Conservation (phyloP, 129 eudicot species). For the Chrysanthemum makinoi region DNA sequence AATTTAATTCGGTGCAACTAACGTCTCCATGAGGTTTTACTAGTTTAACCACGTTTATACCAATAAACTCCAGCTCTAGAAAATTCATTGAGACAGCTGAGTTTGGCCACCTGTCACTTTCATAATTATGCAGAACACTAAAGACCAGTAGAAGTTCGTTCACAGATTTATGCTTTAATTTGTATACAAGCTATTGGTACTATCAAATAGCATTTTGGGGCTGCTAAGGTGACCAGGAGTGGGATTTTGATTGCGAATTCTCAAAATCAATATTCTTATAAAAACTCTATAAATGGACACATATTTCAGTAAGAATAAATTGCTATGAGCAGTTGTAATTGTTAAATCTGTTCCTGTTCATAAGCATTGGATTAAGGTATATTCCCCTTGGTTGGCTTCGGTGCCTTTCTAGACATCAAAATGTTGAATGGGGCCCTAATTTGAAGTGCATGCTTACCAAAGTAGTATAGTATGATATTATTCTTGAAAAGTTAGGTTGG, state of each 20-base stretch:
- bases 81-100: neutral
- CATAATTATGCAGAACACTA: conserved; percentile 8
- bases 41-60: neutral
- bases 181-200: neutral
- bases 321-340: neutral
- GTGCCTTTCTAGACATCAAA: neutral
- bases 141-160: neutral
- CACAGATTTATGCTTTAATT: neutral
- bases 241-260: neutral
- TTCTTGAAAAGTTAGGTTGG: neutral
- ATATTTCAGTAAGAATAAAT: conserved; percentile 7
- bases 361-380: conserved; percentile 10
- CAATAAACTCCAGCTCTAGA: neutral
- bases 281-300: neutral
- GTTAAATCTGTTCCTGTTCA: conserved; percentile 15
- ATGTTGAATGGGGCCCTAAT: neutral
- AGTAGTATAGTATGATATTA: neutral
- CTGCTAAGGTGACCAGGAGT: neutral
- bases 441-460: neutral
- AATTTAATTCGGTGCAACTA: neutral
- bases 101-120: conserved; percentile 4
- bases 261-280: conserved; percentile 4
- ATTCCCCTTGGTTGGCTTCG: conserved; percentile 5
- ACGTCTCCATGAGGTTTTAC: conserved; percentile 11
- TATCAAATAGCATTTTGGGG: neutral